Evolutionary conservation across 2,329 filamentous ascomycete genomes (phyloP), one percentile per base, ranked within the genome.

Genomic region (Biscogniauxia sp.): DNA sequence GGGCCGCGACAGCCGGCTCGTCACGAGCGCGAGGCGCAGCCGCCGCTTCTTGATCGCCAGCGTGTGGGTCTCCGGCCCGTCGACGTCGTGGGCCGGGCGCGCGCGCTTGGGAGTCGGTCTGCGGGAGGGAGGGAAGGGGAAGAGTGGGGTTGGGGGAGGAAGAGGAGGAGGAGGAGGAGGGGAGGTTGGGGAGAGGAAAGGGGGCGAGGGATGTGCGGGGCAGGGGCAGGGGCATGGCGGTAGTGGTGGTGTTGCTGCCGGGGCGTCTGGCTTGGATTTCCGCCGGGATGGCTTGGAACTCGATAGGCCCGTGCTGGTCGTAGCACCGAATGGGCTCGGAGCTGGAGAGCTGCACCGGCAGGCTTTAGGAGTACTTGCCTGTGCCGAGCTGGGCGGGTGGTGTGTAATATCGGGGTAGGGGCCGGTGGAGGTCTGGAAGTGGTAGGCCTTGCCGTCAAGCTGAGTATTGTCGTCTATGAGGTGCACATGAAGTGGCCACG

Each of bases 1-100:
- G 1, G 89, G 88, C 54, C 81, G 83, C 9, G 88, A 91, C 0
- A 92, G 84, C 7, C 88, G 82, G 20, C 88, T 91, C 1, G 89
- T 92, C 69, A 91, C 84, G 51, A 91, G 80, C 20, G 82, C 75
- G 2, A 85, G 77, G 0, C 87, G 81, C 3, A 91, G 76, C 3
- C 89, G 81, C 23, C 89, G 84, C 74, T 91, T 92, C 79, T 92
- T 92, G 70, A 76, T 80, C 70, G 78, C 71, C 60, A 85, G 65
- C n/a, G 65, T 68, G 26, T 78, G 78, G 0, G 82, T 84, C 66
- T 80, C 78, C 55, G 79, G 82, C 57, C 80, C 85, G 61, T 89
- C 86, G 51, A 89, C 82, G 64, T 90, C 87, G 41, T 83, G 80
- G 1, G 76, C 65, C 5, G 79, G 74, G 23, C 87, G 81, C 20